phyloP scores from a whole-genome alignment of 2,329 filamentous ascomycete genomes.

The Dryadomyces sulphureus region DNA sequence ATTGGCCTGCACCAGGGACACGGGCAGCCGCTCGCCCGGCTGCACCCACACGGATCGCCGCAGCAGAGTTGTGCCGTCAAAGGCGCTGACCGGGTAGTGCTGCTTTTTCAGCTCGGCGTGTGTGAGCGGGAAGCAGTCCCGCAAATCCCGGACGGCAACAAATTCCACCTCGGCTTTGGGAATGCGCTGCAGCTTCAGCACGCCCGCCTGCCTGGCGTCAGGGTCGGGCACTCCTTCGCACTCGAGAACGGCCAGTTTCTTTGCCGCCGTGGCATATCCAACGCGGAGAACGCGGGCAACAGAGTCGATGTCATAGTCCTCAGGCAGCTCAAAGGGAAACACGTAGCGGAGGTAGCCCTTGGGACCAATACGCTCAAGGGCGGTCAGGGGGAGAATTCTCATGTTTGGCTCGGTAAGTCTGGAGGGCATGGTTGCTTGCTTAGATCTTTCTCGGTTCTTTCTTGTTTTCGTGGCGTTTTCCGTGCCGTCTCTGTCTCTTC shows the following conservation, averaged over 20 bases:
- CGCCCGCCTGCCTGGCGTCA: neutral
- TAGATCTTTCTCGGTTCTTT: no score
- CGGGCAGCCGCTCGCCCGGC: neutral
- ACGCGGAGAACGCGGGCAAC: neutral
- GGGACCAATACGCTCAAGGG: conserved; percentile 2
- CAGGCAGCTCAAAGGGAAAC: conserved; percentile 2
- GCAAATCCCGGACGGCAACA: neutral
- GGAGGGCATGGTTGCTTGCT: no score
- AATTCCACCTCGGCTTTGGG: neutral
- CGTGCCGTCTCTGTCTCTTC: no score
- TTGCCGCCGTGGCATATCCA: neutral
- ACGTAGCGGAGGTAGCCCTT: conserved; percentile 3
- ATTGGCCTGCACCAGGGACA: conserved; percentile 3
- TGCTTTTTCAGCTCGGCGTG: neutral
- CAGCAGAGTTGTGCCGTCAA: neutral
- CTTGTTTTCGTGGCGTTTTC: no score
- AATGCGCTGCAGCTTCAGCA: neutral
- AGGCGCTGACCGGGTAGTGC: neutral
- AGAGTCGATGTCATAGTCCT: neutral
- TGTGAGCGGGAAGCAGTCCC: neutral
- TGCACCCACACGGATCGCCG: neutral
- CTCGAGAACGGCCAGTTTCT: neutral
- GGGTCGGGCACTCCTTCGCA: conserved; percentile 1
- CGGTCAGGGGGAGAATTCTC: conserved; percentile 1
- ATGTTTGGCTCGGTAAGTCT: no score